Conservation (phyloP, 2,329 filamentous ascomycete species). For the Dactylonectria macrodidyma region DNA sequence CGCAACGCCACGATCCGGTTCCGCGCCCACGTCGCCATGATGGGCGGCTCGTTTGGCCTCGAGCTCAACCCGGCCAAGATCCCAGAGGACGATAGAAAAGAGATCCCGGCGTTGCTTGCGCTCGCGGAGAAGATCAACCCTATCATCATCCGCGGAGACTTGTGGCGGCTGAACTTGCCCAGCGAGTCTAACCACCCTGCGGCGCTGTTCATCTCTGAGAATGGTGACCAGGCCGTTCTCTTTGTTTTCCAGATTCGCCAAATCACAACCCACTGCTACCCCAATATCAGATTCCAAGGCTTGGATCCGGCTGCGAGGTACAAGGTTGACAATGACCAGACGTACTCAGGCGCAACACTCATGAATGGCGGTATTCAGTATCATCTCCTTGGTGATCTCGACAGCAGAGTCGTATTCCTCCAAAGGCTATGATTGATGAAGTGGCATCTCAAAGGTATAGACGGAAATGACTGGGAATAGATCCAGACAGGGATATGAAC, state of each 20-base stretch:
- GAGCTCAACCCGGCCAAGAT: slow-evolving; percentile 72
- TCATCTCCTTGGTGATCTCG: slow-evolving; percentile 66
- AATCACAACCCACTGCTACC: slow-evolving; percentile 65
- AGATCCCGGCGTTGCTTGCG: slow-evolving; percentile 68
- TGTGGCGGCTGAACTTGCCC: slow-evolving; percentile 72
- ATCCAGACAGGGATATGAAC: not conserved
- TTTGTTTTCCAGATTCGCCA: slow-evolving; percentile 74
- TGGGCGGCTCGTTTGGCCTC: slow-evolving; percentile 78
- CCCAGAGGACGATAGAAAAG: slow-evolving; percentile 63
- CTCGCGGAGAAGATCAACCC: slow-evolving; percentile 72
- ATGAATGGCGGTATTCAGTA: slow-evolving; percentile 75
- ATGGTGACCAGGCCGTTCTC: slow-evolving; percentile 65
- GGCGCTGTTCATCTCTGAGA: slow-evolving; percentile 70
- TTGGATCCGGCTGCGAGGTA: slow-evolving; percentile 70
- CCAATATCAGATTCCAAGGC: slow-evolving; percentile 69
- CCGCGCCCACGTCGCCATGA: slow-evolving; percentile 77
- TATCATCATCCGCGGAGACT: slow-evolving; percentile 69
- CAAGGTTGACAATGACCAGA: slow-evolving; percentile 64
- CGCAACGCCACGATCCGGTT: slow-evolving; percentile 71
- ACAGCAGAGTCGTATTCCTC: slow-evolving; percentile 70
- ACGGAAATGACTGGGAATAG: not conserved
- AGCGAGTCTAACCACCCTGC: slow-evolving; percentile 75
- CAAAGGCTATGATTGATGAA: slow-evolving; percentile 53
- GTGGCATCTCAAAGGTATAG: not conserved
- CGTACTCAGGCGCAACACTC: slow-evolving; percentile 70